Percentiles rank a stretch among this genome's conserved stretches.
Conservation (phyloP, 345 rosid species). For the Tarenaya hassleriana region DNA sequence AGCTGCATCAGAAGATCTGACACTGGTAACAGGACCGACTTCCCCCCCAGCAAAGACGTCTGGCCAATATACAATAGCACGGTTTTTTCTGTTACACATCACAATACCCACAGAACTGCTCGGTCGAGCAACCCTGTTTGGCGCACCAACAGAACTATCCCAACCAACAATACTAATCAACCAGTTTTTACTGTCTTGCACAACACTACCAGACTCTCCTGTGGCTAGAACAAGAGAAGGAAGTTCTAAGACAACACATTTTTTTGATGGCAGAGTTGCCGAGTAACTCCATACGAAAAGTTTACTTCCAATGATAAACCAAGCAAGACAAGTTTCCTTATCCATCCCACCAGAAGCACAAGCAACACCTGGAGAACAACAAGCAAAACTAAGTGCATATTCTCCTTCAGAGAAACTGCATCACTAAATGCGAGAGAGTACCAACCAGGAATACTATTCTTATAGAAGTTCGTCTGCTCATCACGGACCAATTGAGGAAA, state of each 20-base stretch:
- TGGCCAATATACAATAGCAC: slow-evolving; percentile 65
- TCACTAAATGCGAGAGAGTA: slow-evolving; percentile 13
- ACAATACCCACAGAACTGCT: slow-evolving; percentile 47
- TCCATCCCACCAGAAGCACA: slow-evolving; percentile 78
- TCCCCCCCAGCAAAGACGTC: slow-evolving; percentile 47
- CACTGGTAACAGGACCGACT: slow-evolving; percentile 35
- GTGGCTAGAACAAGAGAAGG: slow-evolving; percentile 39
- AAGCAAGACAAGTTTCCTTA: slow-evolving; percentile 57
- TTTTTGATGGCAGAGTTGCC: slow-evolving; percentile 40
- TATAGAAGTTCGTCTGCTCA: slow-evolving; percentile 47
- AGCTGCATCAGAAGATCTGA: slow-evolving; percentile 38
- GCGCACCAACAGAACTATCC: slow-evolving; percentile 35
- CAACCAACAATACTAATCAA: slow-evolving; percentile 58
- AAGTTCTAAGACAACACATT: slow-evolving; percentile 54
- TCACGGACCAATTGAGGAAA: slow-evolving; percentile 73
- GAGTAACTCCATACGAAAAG: slow-evolving; percentile 74
- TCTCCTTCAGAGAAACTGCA: slow-evolving; percentile 5
- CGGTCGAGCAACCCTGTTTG: slow-evolving; percentile 32
- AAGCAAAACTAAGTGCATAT: slow-evolving; percentile 17
- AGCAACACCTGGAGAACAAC: slow-evolving; percentile 41
- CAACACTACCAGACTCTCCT: slow-evolving; percentile 26
- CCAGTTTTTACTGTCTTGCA: slow-evolving; percentile 44
- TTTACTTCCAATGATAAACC: slow-evolving; percentile 64
- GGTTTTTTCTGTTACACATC: slow-evolving; percentile 55
- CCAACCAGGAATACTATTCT: slow-evolving; percentile 53